A percentile compares a stretch with the other conserved stretches of the same genome.
Conservation (phyloP, 2,329 filamentous ascomycete genomes). For the Ophiosphaerella herpotricha region DNA sequence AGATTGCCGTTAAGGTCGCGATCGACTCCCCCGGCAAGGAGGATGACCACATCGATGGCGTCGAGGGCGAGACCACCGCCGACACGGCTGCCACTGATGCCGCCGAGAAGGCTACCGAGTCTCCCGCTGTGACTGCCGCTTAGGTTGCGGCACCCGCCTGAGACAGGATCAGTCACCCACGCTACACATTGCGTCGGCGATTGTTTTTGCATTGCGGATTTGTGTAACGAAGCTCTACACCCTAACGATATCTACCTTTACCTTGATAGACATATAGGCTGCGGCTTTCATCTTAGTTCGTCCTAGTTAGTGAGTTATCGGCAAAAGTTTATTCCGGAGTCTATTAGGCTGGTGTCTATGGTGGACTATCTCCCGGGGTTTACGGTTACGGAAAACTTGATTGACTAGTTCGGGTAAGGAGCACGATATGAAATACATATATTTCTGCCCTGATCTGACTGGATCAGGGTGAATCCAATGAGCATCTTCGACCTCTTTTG, state of each 20-base stretch:
- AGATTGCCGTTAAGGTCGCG: constrained; percentile 99
- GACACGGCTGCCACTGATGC: constrained; percentile 25
- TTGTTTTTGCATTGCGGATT: constrained; percentile 30
- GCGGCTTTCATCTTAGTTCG: constrained; percentile 37
- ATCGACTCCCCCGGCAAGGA: constrained; percentile 99
- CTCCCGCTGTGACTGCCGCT: constrained; percentile 38
- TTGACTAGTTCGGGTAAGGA: constrained; percentile 25
- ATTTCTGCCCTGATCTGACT: constrained; percentile 3
- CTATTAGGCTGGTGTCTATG: constrained; percentile 36
- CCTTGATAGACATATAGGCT: constrained; percentile 36
- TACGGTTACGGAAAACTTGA: constrained; percentile 29
- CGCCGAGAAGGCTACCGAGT: constrained; percentile 24
- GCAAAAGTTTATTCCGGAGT: constrained; percentile 42
- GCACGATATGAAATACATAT: constrained; percentile 17
- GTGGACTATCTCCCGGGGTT: constrained; percentile 29
- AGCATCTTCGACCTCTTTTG: neutral
- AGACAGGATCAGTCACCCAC: constrained; percentile 12
- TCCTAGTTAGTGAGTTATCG: constrained; percentile 27
- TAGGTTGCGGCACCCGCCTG: constrained; percentile 36
- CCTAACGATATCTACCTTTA: constrained; percentile 36
- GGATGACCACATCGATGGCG: constrained; percentile 67
- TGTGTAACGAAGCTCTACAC: constrained; percentile 24
- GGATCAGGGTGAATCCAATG: constrained; percentile 3
- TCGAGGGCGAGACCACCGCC: constrained; percentile 46
- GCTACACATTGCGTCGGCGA: constrained; percentile 17